A percentile compares a stretch with the other conserved stretches of the same genome.
These are phyloP conservation scores for Thozetella sp. DNA, from an alignment of 495 filamentous ascomycete species.

Conservation along the genomic window DNA sequence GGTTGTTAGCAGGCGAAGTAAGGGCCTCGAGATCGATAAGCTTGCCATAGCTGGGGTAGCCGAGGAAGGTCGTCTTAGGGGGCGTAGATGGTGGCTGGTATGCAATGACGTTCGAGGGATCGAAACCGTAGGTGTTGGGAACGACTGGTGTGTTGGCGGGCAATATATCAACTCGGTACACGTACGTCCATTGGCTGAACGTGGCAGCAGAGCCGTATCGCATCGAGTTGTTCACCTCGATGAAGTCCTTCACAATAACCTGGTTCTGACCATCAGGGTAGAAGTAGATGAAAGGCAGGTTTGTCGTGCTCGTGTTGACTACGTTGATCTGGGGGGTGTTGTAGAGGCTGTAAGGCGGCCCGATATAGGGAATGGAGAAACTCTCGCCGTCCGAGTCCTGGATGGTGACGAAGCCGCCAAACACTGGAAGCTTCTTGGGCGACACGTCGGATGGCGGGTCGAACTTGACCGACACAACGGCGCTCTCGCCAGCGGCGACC, in stretches of 20 bases:
- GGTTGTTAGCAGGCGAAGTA: slow-evolving; percentile 14
- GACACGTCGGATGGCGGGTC: slow-evolving; percentile 16
- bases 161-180: slow-evolving; percentile 18
- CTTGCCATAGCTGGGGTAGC: slow-evolving; percentile 14
- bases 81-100: slow-evolving; percentile 11
- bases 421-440: slow-evolving; percentile 19
- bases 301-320: slow-evolving; percentile 10
- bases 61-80: slow-evolving; percentile 10
- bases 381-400: slow-evolving; percentile 10
- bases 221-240: slow-evolving; percentile 13
- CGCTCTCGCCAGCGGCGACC: slow-evolving; percentile 13
- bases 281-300: slow-evolving; percentile 6
- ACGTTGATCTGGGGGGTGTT: slow-evolving; percentile 20
- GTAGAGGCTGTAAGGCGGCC: slow-evolving; percentile 21
- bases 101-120: slow-evolving; percentile 7
- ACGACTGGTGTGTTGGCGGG: slow-evolving; percentile 19
- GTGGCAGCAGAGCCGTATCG: slow-evolving; percentile 11
- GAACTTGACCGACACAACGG: slow-evolving; percentile 13
- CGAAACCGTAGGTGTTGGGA: slow-evolving; percentile 20
- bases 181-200: slow-evolving; percentile 16
- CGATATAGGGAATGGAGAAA: slow-evolving; percentile 25
- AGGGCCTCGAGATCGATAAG: slow-evolving; percentile 11
- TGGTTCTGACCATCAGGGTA: slow-evolving; percentile 12
- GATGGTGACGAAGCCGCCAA: slow-evolving; percentile 22
- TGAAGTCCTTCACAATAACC: slow-evolving; percentile 13